These are phyloP conservation scores for Candida pseudoviswanathii DNA, from an alignment of 1,139 yeast genomes.

Conservation along the genomic window DNA sequence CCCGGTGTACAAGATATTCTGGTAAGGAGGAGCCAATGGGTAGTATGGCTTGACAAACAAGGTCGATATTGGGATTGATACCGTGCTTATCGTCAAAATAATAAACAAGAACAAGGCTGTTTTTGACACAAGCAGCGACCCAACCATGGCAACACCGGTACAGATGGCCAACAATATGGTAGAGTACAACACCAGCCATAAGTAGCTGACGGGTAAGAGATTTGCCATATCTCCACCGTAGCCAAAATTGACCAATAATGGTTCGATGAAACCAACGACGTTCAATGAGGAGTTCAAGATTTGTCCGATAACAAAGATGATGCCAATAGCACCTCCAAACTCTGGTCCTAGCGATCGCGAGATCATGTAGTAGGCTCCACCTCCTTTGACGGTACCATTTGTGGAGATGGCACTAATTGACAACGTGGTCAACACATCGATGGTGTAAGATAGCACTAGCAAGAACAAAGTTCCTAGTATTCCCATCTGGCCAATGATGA, in stretches of 20 bases:
- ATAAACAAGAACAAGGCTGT: slow-evolving; percentile 80
- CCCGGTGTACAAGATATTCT: slow-evolving; percentile 66
- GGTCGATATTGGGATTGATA: slow-evolving; percentile 81
- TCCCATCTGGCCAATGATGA: slow-evolving; percentile 79
- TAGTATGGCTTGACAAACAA: slow-evolving; percentile 58
- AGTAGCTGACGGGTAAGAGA: slow-evolving; percentile 54
- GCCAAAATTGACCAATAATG: slow-evolving; percentile 69
- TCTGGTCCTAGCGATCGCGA: slow-evolving; percentile 80
- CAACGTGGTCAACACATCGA: slow-evolving; percentile 68
- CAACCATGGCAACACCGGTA: slow-evolving; percentile 77
- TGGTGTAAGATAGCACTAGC: slow-evolving; percentile 61
- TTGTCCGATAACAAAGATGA: slow-evolving; percentile 77
- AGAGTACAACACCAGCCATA: slow-evolving; percentile 64
- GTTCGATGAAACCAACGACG: slow-evolving; percentile 80
- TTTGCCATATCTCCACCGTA: slow-evolving; percentile 57
- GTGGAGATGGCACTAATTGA: slow-evolving; percentile 81
- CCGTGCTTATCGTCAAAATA: slow-evolving; percentile 67
- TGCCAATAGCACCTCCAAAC: slow-evolving; percentile 82
- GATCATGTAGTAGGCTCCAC: slow-evolving; percentile 85
- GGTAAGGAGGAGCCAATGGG: slow-evolving; percentile 49
- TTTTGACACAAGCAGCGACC: slow-evolving; percentile 79
- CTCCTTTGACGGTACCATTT: slow-evolving; percentile 81
- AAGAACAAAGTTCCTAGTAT: slow-evolving; percentile 61
- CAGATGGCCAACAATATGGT: slow-evolving; percentile 69
- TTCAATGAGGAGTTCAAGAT: slow-evolving; percentile 74